These are phyloP conservation scores for Podospora bellae-mahoneyi DNA, from an alignment of 495 filamentous ascomycete species.

Conservation along the genomic window DNA sequence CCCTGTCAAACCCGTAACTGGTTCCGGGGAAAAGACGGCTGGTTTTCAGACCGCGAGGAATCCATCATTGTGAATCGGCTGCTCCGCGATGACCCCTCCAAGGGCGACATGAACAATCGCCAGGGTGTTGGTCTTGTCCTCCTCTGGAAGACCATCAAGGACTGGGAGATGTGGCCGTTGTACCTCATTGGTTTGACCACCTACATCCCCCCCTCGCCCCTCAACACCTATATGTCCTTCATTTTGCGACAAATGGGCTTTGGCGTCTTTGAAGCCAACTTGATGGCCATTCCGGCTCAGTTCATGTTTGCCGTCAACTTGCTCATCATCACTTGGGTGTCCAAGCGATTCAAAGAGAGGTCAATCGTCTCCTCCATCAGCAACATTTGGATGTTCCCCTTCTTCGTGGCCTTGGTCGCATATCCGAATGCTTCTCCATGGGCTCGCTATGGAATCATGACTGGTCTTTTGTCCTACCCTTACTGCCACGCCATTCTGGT, in stretches of 20 bases:
- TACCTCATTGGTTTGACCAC: constrained; percentile 53
- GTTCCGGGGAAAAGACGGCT: constrained; percentile 54
- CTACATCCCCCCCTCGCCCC: constrained; percentile 50
- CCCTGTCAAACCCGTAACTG: constrained; percentile 52
- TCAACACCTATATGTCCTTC: constrained; percentile 47
- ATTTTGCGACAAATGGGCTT: constrained; percentile 53
- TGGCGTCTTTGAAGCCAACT: constrained; percentile 51
- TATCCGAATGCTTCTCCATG: constrained; percentile 43
- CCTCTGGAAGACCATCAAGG: constrained; percentile 49
- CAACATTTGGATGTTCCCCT: constrained; percentile 56
- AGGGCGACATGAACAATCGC: constrained; percentile 62
- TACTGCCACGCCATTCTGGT: constrained; percentile 63
- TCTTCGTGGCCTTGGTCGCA: constrained; percentile 51
- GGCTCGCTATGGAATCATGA: constrained; percentile 52
- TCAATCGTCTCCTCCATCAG: constrained; percentile 49
- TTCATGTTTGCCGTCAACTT: constrained; percentile 44
- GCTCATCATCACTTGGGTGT: constrained; percentile 51
- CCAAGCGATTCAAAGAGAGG: constrained; percentile 52
- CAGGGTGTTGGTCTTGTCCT: constrained; percentile 45
- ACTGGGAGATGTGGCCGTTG: constrained; percentile 59
- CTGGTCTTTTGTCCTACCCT: constrained; percentile 54
- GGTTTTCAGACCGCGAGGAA: constrained; percentile 61
- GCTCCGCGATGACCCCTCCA: constrained; percentile 61
- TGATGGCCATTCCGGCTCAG: constrained; percentile 50
- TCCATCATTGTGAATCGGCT: constrained; percentile 60